Evolutionary conservation across 2,329 filamentous ascomycete genomes (phyloP), one percentile per base, ranked within the genome.

Genomic region (Emericellopsis atlantica): DNA sequence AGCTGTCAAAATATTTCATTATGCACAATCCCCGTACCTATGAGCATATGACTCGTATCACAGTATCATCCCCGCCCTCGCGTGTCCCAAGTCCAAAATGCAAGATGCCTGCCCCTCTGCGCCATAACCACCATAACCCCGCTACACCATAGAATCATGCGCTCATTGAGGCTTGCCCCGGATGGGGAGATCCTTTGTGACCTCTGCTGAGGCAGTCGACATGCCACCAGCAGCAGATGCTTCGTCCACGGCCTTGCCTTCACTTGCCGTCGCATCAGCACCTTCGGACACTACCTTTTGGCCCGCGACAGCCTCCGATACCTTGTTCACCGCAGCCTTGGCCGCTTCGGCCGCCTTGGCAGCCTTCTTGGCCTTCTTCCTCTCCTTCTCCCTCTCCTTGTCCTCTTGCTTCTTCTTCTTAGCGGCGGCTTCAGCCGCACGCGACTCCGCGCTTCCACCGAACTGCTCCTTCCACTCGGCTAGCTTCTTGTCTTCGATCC

Each of bases 391-490:
- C 26, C 54, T 55, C 42, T 59, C 60, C 58, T 69, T 69, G 48
- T 65, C 62, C 47, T 69, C 64, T 61, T 70, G 70, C 49, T 71
- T 68, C 46, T 61, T 62, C 49, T 66, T 61, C 55, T 68, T 70
- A 12, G 63, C 64, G 4, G 64, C 65, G 53, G 70, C 70, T 57
- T 72, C 72, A 2, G 66, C 67, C 4, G 67, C 68, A 1, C 64
- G 63, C 54, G 70, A 70, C 44, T 65, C 64, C 3, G 65, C 64
- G 39, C 65, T 67, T 46, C 70, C 69, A 47, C 85, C 78, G 50
- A 81, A 95, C 49, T 75, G 72, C 46, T 82, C 76, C 44, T 82
- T 79, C 88, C 88, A 95, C 57, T 90, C 83, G 40, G 82, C 76
- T 37, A 84, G 79, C 66, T 89, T 90, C 59, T 84, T 80, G 9